Percentiles rank a stretch among this genome's conserved stretches.
These are phyloP conservation scores for Fusarium nelsonii DNA, from an alignment of 2,329 filamentous ascomycete species.

Conservation along the genomic window DNA sequence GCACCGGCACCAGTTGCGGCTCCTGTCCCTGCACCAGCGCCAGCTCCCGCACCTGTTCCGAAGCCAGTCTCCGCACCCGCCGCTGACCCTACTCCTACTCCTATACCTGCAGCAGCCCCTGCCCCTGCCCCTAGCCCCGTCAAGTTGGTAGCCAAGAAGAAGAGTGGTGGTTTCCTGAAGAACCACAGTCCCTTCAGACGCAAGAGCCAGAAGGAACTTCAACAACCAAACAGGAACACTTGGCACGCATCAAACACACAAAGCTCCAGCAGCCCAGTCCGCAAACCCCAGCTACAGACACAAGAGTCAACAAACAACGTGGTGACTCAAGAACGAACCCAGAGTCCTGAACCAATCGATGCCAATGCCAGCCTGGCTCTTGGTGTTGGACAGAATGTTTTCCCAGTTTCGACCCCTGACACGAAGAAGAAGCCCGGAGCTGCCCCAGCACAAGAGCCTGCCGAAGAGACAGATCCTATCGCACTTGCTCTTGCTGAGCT, in stretches of 20 bases:
- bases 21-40: not conserved
- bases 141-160: constrained; percentile 75
- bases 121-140: constrained; percentile 61
- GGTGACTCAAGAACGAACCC: constrained; percentile 58
- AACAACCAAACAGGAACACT: constrained; percentile 66
- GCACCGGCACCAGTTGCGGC: not conserved
- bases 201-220: constrained; percentile 84
- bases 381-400: constrained; percentile 95
- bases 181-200: constrained; percentile 92
- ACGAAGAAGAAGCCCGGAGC: constrained; percentile 57
- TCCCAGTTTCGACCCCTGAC: constrained; percentile 87
- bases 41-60: not conserved
- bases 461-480: constrained; percentile 85
- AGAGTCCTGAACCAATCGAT: constrained; percentile 87
- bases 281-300: constrained; percentile 57
- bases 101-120: not conserved
- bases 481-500: constrained; percentile 92
- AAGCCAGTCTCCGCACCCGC: not conserved
- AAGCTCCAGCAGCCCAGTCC: constrained; percentile 49
- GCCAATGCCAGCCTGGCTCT: constrained; percentile 92
- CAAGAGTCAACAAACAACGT: constrained; percentile 53
- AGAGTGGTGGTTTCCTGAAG: constrained; percentile 91
- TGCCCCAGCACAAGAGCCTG: constrained; percentile 52
- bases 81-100: not conserved
- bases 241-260: constrained; percentile 63